These are phyloP conservation scores for Colletotrichum sansevieriae DNA, from an alignment of 2,329 filamentous ascomycete genomes.

Conservation along the genomic window DNA sequence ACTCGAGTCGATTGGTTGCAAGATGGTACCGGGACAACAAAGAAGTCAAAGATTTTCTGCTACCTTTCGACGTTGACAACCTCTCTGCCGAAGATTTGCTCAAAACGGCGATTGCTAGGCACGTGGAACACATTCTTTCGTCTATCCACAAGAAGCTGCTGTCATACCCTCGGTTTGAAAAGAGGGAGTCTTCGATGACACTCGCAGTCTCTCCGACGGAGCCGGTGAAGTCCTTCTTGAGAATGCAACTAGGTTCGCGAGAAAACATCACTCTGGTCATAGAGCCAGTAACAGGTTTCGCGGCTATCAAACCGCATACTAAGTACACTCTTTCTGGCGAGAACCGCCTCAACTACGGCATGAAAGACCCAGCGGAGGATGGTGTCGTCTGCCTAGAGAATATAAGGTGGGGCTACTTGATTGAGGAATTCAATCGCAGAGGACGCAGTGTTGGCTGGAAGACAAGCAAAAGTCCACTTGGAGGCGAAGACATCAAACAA, in stretches of 20 bases:
- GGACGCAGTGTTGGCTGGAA: conserved; percentile 76
- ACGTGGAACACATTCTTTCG: conserved; percentile 79
- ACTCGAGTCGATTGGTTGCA: conserved; percentile 68
- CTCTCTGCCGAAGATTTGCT: conserved; percentile 83
- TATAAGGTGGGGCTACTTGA: conserved; percentile 71
- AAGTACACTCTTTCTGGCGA: conserved; percentile 70
- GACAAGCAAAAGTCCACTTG: conserved; percentile 61
- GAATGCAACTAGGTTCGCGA: conserved; percentile 76
- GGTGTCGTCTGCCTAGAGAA: conserved; percentile 70
- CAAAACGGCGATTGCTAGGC: conserved; percentile 79
- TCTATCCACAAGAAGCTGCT: conserved; percentile 73
- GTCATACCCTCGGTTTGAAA: conserved; percentile 71
- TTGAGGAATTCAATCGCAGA: conserved; percentile 71
- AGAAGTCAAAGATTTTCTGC: conserved; percentile 76
- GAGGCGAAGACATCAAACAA: conserved; percentile 68
- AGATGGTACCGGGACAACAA: conserved; percentile 90
- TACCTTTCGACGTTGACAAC: conserved; percentile 74
- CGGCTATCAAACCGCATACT: conserved; percentile 77
- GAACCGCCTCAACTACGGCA: conserved; percentile 70
- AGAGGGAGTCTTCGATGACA: conserved; percentile 68
- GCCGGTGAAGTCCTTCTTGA: conserved; percentile 76
- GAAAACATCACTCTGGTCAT: conserved; percentile 74
- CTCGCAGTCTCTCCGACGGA: conserved; percentile 71
- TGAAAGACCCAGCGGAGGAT: conserved; percentile 68
- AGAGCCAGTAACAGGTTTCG: conserved; percentile 83